Conservation (phyloP, 371 early-diverging fungal species). For the Syncephalastrum racemosum region DNA sequence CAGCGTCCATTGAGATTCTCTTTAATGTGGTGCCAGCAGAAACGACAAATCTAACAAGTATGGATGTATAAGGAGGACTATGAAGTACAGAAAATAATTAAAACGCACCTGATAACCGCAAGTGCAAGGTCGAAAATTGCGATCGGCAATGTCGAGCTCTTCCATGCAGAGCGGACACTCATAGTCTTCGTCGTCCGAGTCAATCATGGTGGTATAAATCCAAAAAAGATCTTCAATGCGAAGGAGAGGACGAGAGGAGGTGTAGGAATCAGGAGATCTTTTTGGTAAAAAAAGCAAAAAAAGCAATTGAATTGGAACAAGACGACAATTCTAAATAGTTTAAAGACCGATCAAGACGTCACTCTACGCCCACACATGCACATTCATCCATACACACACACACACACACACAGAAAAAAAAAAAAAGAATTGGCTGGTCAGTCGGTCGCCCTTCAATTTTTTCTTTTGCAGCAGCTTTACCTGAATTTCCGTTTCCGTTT, state of each 20-base stretch:
- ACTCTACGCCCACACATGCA: too few species aligned
- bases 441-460: too few species aligned
- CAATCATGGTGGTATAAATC: slow-evolving; percentile 14
- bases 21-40: slow-evolving; percentile 97
- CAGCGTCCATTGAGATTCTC: slow-evolving; percentile 90
- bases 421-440: too few species aligned
- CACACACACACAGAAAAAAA: too few species aligned
- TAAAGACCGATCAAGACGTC: too few species aligned
- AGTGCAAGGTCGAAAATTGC: slow-evolving; percentile 93
- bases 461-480: too few species aligned
- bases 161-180: slow-evolving; percentile 98
- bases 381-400: too few species aligned
- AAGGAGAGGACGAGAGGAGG: neutral
- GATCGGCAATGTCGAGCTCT: slow-evolving; percentile 93
- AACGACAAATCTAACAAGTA: slow-evolving; percentile 87
- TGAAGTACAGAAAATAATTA: neutral
- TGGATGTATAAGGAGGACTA: neutral
- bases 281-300: neutral
- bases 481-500: neutral
- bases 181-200: slow-evolving; percentile 80
- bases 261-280: neutral
- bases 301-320: too few species aligned
- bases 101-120: slow-evolving; percentile 92
- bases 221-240: too few species aligned
- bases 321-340: too few species aligned